phyloP scores from a whole-genome alignment of 768 basidiomycete species.

The Boletus rubescentipes region DNA sequence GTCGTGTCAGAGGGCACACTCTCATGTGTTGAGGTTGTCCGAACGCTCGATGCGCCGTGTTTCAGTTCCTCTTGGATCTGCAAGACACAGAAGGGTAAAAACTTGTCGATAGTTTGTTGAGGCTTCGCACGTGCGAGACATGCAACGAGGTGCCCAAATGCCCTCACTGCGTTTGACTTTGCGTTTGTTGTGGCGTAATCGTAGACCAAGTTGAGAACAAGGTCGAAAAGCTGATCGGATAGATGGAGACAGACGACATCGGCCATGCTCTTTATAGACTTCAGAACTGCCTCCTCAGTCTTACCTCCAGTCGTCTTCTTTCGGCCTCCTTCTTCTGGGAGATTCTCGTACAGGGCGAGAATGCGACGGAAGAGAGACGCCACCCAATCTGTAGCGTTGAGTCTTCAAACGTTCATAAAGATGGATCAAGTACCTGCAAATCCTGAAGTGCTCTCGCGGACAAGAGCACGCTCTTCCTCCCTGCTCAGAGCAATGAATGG shows the following conservation, averaged over 20 bases:
- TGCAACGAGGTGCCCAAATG: constrained; percentile 84
- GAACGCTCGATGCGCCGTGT: constrained; percentile 83
- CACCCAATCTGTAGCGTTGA: constrained; percentile 64
- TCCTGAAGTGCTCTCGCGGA: constrained; percentile 72
- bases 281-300: constrained; percentile 69
- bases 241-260: constrained; percentile 78
- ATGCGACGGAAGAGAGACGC: constrained; percentile 74
- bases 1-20: constrained; percentile 84
- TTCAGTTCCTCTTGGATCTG: constrained; percentile 85
- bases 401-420: not conserved
- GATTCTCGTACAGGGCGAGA: constrained; percentile 82
- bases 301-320: constrained; percentile 85
- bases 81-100: constrained; percentile 71
- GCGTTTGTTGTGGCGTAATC: constrained; percentile 89
- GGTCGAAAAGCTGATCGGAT: constrained; percentile 68
- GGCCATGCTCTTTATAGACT: constrained; percentile 74
- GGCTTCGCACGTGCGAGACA: constrained; percentile 81
- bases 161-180: constrained; percentile 87
- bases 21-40: constrained; percentile 74
- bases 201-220: constrained; percentile 79
- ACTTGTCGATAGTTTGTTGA: constrained; percentile 71
- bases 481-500: constrained; percentile 42
- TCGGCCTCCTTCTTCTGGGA: constrained; percentile 93
- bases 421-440: constrained; percentile 59
- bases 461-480: constrained; percentile 70